Evolutionary conservation across 176 grass and related monocot species (phyloP).

Genomic region (Themeda triandra): DNA sequence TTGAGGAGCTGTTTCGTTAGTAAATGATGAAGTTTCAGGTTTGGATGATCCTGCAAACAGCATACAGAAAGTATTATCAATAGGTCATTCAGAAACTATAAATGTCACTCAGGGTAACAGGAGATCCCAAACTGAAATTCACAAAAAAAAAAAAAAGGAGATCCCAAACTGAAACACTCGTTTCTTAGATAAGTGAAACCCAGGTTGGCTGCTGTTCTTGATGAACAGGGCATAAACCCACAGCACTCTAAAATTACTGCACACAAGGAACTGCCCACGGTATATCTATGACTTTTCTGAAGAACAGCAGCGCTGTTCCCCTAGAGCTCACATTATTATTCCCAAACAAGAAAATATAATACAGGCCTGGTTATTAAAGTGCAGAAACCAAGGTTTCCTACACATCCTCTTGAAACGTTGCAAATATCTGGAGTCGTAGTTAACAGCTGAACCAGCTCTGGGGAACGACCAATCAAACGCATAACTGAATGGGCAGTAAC

Average conservation of each 20-base stretch:
- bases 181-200: neutral
- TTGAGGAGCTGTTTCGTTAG: neutral
- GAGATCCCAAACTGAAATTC: neutral
- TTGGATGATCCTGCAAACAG: constrained; percentile 50
- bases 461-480: neutral
- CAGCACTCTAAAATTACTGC: neutral
- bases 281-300: neutral
- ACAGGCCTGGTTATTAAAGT: neutral
- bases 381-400: neutral
- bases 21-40: constrained; percentile 28
- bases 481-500: neutral
- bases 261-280: neutral
- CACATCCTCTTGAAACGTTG: neutral
- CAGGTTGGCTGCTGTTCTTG: neutral
- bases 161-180: neutral
- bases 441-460: neutral
- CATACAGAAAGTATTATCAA: neutral
- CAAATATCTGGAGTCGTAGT: neutral
- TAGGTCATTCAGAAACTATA: neutral
- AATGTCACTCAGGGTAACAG: neutral
- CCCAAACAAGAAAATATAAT: neutral
- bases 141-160: too few relatives aligned
- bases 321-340: neutral
- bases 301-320: neutral
- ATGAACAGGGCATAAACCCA: neutral